Conservation (phyloP, 805 yeast species). For the Nakazawaea anatomiae region DNA sequence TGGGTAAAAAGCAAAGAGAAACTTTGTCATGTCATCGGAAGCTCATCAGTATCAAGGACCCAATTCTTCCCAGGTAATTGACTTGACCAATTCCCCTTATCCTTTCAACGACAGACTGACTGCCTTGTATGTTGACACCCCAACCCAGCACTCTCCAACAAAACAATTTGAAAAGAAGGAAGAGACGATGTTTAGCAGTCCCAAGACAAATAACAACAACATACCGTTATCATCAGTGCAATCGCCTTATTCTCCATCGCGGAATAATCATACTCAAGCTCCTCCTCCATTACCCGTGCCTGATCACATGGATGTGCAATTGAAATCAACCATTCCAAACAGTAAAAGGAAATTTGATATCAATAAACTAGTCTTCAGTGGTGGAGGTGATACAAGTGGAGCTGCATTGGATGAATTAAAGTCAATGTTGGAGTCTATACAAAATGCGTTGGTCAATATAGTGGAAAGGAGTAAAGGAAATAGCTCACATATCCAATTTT, state of each 20-base stretch:
- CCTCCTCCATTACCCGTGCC: slow-evolving; percentile 11
- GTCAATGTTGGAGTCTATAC: slow-evolving; percentile 10
- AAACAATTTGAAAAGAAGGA: neutral
- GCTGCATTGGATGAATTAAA: slow-evolving; percentile 9
- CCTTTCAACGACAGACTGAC: neutral
- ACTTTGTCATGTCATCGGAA: too few species aligned
- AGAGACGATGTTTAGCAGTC: neutral
- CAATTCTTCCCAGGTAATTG: neutral
- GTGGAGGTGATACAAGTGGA: neutral
- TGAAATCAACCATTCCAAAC: slow-evolving; percentile 9
- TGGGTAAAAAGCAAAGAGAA: too few species aligned
- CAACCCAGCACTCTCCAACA: neutral
- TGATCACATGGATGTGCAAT: slow-evolving; percentile 8
- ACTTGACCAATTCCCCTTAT: slow-evolving; percentile 1
- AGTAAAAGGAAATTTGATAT: slow-evolving; percentile 10
- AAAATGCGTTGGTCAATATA: slow-evolving; percentile 8
- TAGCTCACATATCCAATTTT: slow-evolving; percentile 4
- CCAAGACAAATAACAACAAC: neutral
- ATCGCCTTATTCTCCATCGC: slow-evolving; percentile 9
- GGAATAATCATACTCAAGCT: neutral
- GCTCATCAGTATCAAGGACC: neutral
- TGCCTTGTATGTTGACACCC: slow-evolving; percentile 1
- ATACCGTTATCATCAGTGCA: too few species aligned
- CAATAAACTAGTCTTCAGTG: slow-evolving; percentile 6
- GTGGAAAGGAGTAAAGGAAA: slow-evolving; percentile 10